Conservation (phyloP, 1,284 basidiomycete genomes). For the Cerrena zonata region DNA sequence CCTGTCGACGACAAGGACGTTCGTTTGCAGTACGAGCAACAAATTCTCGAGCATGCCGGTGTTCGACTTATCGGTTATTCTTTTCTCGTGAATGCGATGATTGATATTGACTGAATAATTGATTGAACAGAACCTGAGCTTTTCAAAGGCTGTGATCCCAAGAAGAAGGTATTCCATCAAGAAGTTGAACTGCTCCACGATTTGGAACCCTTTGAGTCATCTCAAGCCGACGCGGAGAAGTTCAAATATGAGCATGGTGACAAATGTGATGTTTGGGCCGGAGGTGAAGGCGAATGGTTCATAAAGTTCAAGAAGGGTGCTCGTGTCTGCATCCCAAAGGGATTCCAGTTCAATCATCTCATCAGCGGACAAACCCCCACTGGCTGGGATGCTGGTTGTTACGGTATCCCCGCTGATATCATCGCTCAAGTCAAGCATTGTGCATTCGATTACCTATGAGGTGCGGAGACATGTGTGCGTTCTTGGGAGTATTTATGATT, state of each 20-base stretch:
- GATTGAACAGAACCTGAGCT: constrained; percentile 97
- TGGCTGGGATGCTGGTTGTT: constrained; percentile 93
- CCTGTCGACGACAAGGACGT: constrained; percentile 99
- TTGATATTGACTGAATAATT: constrained; percentile 12
- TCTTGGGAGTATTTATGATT: too few relatives aligned
- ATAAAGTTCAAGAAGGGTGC: constrained; percentile 99
- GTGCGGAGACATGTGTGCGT: too few relatives aligned
- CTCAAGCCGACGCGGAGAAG: constrained; percentile 84
- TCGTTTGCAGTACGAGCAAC: constrained; percentile 88
- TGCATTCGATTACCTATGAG: too few relatives aligned
- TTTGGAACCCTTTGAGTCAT: constrained; percentile 91
- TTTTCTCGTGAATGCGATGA: too few relatives aligned
- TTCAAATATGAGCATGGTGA: constrained; percentile 97
- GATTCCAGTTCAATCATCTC: constrained; percentile 88
- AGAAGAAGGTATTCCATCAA: constrained; percentile 94
- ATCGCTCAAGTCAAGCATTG: constrained; percentile 89
- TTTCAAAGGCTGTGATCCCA: constrained; percentile 95
- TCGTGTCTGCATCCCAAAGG: constrained; percentile 88
- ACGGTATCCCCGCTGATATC: constrained; percentile 97
- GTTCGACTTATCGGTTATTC: constrained; percentile 90
- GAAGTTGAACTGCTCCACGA: constrained; percentile 96
- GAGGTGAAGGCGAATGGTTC: constrained; percentile 87
- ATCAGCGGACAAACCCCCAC: constrained; percentile 96
- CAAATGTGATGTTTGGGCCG: constrained; percentile 92
- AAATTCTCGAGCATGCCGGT: constrained; percentile 88